These are phyloP conservation scores for Echinochloa phyllopogon DNA, from an alignment of 176 grass and related monocot species.

Conservation along the genomic window DNA sequence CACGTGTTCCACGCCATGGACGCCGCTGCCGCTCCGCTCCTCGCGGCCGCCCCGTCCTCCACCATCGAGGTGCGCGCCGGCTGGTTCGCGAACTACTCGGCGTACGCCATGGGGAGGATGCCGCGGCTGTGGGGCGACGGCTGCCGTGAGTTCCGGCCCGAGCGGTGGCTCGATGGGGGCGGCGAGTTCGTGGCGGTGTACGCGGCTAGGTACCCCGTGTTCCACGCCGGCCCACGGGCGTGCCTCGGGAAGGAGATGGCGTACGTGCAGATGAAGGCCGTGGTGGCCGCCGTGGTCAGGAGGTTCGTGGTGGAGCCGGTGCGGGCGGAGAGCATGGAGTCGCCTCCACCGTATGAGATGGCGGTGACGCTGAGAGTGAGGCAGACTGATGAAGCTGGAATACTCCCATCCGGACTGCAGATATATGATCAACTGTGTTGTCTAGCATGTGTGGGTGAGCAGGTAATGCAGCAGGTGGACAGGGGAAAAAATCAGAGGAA, in stretches of 20 bases:
- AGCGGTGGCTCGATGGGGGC: conserved; percentile 57
- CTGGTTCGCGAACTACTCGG: conserved; percentile 60
- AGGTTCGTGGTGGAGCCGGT: conserved; percentile 48
- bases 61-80: conserved; percentile 58
- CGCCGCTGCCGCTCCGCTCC: no score
- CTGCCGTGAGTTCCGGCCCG: conserved; percentile 50
- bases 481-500: no score
- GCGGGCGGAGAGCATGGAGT: conserved; percentile 14
- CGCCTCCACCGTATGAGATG: conserved; percentile 52
- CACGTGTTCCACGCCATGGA: no score
- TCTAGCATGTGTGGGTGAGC: no score
- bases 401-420: no score
- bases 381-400: no score
- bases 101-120: conserved; percentile 79
- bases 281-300: conserved; percentile 50
- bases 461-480: no score
- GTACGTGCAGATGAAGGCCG: conserved; percentile 81
- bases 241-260: conserved; percentile 80
- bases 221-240: conserved; percentile 60
- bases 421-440: no score
- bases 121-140: conserved; percentile 54
- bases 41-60: no score
- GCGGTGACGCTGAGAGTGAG: conserved; percentile 56
- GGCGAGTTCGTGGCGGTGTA: conserved; percentile 53
- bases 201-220: conserved; percentile 55